These are phyloP conservation scores for Ligustrum vulgare DNA, from an alignment of 257 asterid species.

Conservation along the genomic window DNA sequence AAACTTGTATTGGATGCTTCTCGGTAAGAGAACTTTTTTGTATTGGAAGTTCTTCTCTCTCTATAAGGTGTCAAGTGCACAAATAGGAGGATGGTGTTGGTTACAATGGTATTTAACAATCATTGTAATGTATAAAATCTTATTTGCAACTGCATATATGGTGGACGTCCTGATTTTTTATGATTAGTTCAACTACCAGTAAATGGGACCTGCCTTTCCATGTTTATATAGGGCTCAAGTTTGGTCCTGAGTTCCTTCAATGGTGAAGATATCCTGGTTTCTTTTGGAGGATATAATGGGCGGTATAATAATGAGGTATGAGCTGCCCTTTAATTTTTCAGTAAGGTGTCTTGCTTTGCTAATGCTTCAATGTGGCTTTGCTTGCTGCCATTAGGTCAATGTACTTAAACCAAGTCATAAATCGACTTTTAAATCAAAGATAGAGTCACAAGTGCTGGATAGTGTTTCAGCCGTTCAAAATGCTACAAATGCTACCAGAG, in stretches of 20 bases:
- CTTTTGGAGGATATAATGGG: slow-evolving; percentile 98
- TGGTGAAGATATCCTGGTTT: slow-evolving; percentile 86
- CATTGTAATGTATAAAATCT: background rate
- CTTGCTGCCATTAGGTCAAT: slow-evolving; percentile 59
- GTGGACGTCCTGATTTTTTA: slow-evolving; percentile 5
- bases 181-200: background rate
- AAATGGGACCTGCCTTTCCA: slow-evolving; percentile 16
- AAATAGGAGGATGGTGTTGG: background rate
- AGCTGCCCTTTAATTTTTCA: background rate
- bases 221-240: slow-evolving; percentile 73
- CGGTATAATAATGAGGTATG: slow-evolving; percentile 94
- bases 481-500: slow-evolving; percentile 78
- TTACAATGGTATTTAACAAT: background rate
- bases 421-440: slow-evolving; percentile 79
- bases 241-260: slow-evolving; percentile 73
- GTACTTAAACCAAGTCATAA: slow-evolving; percentile 94
- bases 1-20: background rate
- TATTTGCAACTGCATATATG: background rate
- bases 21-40: background rate
- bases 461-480: slow-evolving; percentile 94
- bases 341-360: too few relatives aligned
- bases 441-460: slow-evolving; percentile 70
- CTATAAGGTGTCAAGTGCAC: background rate
- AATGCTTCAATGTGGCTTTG: too few relatives aligned
- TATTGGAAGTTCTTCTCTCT: background rate